Evolutionary conservation across 2,329 filamentous ascomycete genomes (phyloP).

Genomic region (Monosporascus sp.): DNA sequence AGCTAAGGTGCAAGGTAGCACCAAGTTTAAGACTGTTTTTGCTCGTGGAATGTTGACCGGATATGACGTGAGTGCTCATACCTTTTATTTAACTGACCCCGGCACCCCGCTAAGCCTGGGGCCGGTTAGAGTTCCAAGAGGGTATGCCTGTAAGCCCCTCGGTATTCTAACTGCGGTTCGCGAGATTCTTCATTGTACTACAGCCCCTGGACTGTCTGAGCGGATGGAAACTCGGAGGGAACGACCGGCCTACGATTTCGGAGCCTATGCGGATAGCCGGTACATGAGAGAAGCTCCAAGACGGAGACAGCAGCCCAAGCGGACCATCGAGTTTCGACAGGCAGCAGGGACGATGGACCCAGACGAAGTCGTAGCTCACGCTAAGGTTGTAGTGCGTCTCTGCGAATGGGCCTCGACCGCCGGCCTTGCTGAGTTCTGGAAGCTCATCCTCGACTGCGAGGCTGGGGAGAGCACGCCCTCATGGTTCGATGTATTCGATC

Average conservation of each 20-base stretch:
- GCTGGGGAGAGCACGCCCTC: slow-evolving; percentile 1
- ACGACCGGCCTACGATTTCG: slow-evolving; percentile 10
- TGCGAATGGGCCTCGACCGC: slow-evolving; percentile 2
- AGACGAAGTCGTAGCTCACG: slow-evolving; percentile 12
- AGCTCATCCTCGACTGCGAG: slow-evolving; percentile 4
- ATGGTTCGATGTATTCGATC: slow-evolving; percentile 20
- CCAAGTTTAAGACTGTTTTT: no score
- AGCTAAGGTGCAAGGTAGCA: no score
- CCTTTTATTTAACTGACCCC: background rate
- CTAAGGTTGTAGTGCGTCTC: slow-evolving; percentile 1
- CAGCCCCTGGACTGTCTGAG: background rate
- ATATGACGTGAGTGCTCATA: no score
- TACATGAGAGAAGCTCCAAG: background rate
- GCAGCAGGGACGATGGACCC: slow-evolving; percentile 12
- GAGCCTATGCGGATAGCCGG: background rate
- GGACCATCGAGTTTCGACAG: slow-evolving; percentile 21
- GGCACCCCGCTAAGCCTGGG: background rate
- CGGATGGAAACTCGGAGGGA: background rate
- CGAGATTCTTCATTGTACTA: slow-evolving; percentile 1
- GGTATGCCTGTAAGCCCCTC: background rate
- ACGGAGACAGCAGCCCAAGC: slow-evolving; percentile 1
- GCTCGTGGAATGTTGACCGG: no score
- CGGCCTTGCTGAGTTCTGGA: slow-evolving; percentile 9
- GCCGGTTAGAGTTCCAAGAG: no score
- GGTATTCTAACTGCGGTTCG: background rate